Evolutionary conservation across 1,284 basidiomycete species (phyloP), one percentile per base, ranked within the genome.

Genomic region (Malassezia obtusa): DNA sequence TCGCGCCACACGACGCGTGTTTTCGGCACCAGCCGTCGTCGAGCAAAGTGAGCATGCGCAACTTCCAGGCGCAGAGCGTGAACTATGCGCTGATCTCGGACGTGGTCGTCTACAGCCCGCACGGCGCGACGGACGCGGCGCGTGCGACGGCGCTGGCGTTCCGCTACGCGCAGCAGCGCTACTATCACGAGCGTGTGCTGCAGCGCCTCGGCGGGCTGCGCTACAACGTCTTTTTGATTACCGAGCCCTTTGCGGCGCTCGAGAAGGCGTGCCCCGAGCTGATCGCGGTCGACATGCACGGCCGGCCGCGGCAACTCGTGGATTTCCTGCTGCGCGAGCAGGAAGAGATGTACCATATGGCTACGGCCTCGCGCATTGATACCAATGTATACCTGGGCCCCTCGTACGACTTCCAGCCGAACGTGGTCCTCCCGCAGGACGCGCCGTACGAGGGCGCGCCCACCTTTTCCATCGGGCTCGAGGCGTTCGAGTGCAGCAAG

Each of bases 1-100:
- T 39, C 4, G 19, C 6, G 14, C 15, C 32, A 25, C 51, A 50
- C 30, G 33, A 53, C 7, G 45, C 45, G 19, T 41, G 50, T 38
- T 50, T 62, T 38, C 50, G 53, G 7, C 51, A 50, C 1, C 40
- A 43, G 30, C 19, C 21, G n/a, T 14, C 25, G 30, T 7, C 19
- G 24, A 14, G 40, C 15, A 63, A 65, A 6, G 63, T 70, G 43
- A 67, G 63, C 41, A 39, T 69, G 49, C 63, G 70, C 50, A 69
- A 68, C 53, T 73, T 71, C 50, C 57, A 57, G 48, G 63, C 64
- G 21, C 65, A 79, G 75, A 70, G 76, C 78, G 77, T 80, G 65
- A 88, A 91, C 64, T 90, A 89, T 68, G 84, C 87, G 0, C 86
- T 86, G 1, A 79, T 94, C 35, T 89, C 86, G 44, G 89, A 94